A percentile compares a stretch with the other conserved stretches of the same genome.
phyloP scores from a whole-genome alignment of 164 flowering plant genomes.

The Nymphaea thermarum region DNA sequence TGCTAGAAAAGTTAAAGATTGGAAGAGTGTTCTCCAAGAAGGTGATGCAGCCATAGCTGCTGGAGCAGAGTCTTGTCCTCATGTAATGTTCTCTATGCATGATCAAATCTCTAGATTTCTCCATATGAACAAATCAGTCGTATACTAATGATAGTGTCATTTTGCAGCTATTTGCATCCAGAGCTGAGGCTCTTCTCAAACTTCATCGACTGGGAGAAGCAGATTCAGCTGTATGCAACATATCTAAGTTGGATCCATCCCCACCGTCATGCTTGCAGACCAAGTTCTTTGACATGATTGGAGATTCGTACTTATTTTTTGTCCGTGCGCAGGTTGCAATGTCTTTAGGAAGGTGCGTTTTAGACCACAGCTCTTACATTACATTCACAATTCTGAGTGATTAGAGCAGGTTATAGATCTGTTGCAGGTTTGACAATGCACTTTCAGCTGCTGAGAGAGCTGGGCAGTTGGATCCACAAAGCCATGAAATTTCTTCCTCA shows the following conservation, averaged over 20 bases:
- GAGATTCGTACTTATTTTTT: slow-evolving; percentile 41
- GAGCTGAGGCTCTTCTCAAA: slow-evolving; percentile 76
- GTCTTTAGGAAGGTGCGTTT: slow-evolving; percentile 74
- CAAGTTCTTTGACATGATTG: slow-evolving; percentile 48
- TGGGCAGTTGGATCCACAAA: slow-evolving; percentile 46
- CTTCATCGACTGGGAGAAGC: slow-evolving; percentile 71
- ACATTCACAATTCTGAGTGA: background rate
- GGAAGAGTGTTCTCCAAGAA: slow-evolving; percentile 66
- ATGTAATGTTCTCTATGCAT: slow-evolving; percentile 24
- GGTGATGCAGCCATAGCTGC: slow-evolving; percentile 65
- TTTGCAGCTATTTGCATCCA: slow-evolving; percentile 66
- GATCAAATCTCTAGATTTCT: background rate
- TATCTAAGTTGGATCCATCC: slow-evolving; percentile 29
- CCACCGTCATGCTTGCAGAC: slow-evolving; percentile 26
- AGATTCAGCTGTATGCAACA: slow-evolving; percentile 24
- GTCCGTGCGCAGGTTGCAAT: slow-evolving; percentile 52
- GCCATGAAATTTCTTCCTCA: slow-evolving; percentile 37
- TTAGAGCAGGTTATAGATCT: slow-evolving; percentile 32
- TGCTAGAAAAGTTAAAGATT: slow-evolving; percentile 65
- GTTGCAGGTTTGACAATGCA: slow-evolving; percentile 88
- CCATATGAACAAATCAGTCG: background rate
- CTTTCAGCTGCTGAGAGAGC: slow-evolving; percentile 62
- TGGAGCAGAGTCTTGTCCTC: slow-evolving; percentile 81
- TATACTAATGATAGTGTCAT: background rate
- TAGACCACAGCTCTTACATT: slow-evolving; percentile 6